Base-by-base conservation (phyloP, 352 stramenopile genomes). In the Achlya hypogyna region DNA sequence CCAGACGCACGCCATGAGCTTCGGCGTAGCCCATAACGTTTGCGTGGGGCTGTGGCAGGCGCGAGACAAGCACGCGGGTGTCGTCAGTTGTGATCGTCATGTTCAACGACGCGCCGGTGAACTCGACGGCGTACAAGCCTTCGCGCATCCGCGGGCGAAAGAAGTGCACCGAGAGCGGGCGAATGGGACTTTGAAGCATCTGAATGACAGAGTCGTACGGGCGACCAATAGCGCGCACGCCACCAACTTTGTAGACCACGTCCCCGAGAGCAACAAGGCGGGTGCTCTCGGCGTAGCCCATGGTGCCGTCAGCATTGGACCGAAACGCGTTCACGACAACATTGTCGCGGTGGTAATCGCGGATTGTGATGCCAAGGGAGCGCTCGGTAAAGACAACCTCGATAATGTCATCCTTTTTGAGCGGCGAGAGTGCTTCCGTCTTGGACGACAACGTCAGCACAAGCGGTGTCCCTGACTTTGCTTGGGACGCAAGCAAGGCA, bases 41-140 rank as follows among this genome's bases (percentile, higher is more conserved):
- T 4, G 81, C 77, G 64, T 90, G 81, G 1, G 80, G 77, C 81
- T 89, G 89, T 29, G 84, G 84, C 47, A 93, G 74, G 32, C 90
- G 82, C 52, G 89, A 91, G 25, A 93, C 84, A 51, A 93, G 89
- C 8, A 93, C 83, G 53, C 90, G 85, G n/a, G 82, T 73, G 60
- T 93, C 84, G 66, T 93, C 83, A 5, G 81, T 91, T 0, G 82
- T 91, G 71, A 93, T 91, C 0, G 84, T 93, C 79, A 93, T 89
- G 62, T 91, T 93, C 43, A 93, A 78, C 63, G 80, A 88, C 35
- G 83, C 23, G 6, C 76, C 79, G 27, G 82, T 82, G 72, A 93
- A 93, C 47, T 93, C 84, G 51, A 93, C 84, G 20, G 84, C 84
- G 62, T 87, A 90, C 42, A 93, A 74, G 2, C 84, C 84, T n/a